Percentiles rank a stretch among this genome's conserved stretches.
Evolutionary conservation across 2,329 filamentous ascomycete genomes (phyloP).

Genomic region (Talaromyces sp.): DNA sequence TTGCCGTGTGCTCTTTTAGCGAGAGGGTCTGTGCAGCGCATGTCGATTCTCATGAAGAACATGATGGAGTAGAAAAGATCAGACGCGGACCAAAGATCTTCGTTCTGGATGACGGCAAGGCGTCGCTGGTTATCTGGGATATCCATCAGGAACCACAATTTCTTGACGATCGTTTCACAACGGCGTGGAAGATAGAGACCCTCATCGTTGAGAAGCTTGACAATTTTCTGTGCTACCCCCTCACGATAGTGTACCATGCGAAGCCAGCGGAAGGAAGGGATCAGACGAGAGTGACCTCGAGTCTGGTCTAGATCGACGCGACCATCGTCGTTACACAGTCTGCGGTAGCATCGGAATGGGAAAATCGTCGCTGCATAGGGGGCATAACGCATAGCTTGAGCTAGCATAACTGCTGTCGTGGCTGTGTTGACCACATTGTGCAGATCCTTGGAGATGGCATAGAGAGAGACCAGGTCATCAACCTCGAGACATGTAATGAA

Average conservation of each 20-base stretch:
- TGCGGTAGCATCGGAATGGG: constrained; percentile 55
- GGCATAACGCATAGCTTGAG: constrained; percentile 51
- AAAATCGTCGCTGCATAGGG: constrained; percentile 56
- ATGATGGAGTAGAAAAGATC: constrained; percentile 60
- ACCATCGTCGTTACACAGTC: constrained; percentile 58
- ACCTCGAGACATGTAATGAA: constrained; percentile 52
- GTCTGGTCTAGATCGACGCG: constrained; percentile 24
- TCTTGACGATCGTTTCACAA: constrained; percentile 50
- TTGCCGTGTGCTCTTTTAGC: constrained; percentile 48
- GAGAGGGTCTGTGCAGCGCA: constrained; percentile 62
- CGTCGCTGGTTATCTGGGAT: constrained; percentile 54
- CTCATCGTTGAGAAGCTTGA: constrained; percentile 54
- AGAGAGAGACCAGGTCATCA: constrained; percentile 58
- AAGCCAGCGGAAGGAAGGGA: constrained; percentile 64
- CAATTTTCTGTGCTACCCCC: constrained; percentile 55
- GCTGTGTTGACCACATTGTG: constrained; percentile 56
- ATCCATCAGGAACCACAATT: constrained; percentile 71
- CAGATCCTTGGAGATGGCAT: constrained; percentile 59
- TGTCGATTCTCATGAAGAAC: constrained; percentile 67
- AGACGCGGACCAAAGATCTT: constrained; percentile 50
- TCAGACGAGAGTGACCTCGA: constrained; percentile 39
- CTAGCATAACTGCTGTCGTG: constrained; percentile 54
- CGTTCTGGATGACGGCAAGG: constrained; percentile 50
- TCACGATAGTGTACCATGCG: constrained; percentile 60
- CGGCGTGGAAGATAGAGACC: constrained; percentile 53